Evolutionary conservation across 345 rosid species (phyloP), one percentile per base, ranked within the genome.

Genomic region (Populus davidiana): DNA sequence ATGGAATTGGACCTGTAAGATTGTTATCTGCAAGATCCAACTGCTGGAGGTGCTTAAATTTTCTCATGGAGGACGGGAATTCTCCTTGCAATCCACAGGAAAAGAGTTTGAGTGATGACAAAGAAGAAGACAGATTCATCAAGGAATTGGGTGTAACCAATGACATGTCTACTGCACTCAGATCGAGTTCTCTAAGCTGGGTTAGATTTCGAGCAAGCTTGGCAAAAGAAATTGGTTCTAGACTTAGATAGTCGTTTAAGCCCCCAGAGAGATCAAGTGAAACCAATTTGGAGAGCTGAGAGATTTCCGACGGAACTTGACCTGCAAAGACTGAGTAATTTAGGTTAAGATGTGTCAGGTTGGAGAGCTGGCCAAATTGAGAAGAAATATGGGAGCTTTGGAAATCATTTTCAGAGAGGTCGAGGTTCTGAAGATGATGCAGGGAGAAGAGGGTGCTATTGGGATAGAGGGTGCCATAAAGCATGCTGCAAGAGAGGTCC

Each of bases 351-450:
- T 41, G 61, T 2, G 70, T 74, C 70, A 85, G 43, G 7, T 59
- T 52, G 3, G 5, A 21, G 2, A 85, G 35, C n/a, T n/a, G 52
- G 1, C 70, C 23, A 7, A 83, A 78, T 9, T 17, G 20, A 2
- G 81, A 20, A 2, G 83, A 29, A 49, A 85, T 50, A 0, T 8
- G 0, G 35, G 83, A 76, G 43, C 1, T 2, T 6, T 2, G 20
- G 79, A 85, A 84, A 35, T 78, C 0, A 65, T 86, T 81, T 59
- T 5, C 14, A 69, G 85, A 76, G 1, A 86, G 85, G 21, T 83
- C 74, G 11, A 87, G 80, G 5, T 9, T 18, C 31, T 49, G 84
- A 12, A 86, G 77, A 18, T 77, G 76, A 0, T 59, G 31, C 8
- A 83, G 81, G 27, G 25, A 70, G n/a, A 86, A 81, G 18, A 81